Evolutionary conservation across 2,329 filamentous ascomycete species (phyloP).

Genomic region (Nannizziopsis arthrosporioides): DNA sequence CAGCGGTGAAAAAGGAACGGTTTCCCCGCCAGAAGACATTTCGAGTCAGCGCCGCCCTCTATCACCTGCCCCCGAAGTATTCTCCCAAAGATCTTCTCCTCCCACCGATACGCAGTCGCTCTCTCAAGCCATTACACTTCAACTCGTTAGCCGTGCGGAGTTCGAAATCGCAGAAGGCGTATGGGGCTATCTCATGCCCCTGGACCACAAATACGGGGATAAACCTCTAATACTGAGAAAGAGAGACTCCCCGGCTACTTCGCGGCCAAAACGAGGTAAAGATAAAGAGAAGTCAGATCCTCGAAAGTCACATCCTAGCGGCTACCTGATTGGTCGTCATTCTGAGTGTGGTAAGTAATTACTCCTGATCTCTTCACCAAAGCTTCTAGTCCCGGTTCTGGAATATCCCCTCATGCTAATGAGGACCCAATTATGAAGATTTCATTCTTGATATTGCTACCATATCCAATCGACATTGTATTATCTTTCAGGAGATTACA

Average conservation of each 20-base stretch:
- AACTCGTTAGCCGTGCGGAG: conserved; percentile 68
- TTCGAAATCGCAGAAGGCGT: conserved; percentile 77
- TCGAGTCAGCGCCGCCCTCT: conserved; percentile 42
- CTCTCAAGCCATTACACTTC: conserved; percentile 65
- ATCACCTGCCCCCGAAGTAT: conserved; percentile 25
- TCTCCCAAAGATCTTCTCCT: conserved; percentile 46
- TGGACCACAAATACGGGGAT: conserved; percentile 59
- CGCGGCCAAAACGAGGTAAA: conserved; percentile 25
- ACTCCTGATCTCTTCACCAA: too few species aligned
- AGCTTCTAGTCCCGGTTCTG: too few species aligned
- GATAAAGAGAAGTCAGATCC: conserved; percentile 39
- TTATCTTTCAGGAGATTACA: conserved; percentile 45
- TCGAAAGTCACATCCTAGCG: conserved; percentile 54
- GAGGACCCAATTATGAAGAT: conserved; percentile 38
- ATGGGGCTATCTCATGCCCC: conserved; percentile 86
- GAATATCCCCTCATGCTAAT: conserved; percentile 14
- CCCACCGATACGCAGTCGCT: conserved; percentile 67
- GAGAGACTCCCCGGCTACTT: conserved; percentile 50
- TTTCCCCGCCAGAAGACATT: conserved; percentile 53
- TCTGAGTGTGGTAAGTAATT: conserved; percentile 73
- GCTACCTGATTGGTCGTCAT: conserved; percentile 86
- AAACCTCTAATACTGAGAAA: conserved; percentile 59
- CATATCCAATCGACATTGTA: conserved; percentile 66
- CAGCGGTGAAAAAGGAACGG: conserved; percentile 58
- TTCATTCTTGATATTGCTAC: conserved; percentile 63